These are phyloP conservation scores for Microcyclospora pomicola DNA, from an alignment of 2,329 filamentous ascomycete species.

Conservation along the genomic window DNA sequence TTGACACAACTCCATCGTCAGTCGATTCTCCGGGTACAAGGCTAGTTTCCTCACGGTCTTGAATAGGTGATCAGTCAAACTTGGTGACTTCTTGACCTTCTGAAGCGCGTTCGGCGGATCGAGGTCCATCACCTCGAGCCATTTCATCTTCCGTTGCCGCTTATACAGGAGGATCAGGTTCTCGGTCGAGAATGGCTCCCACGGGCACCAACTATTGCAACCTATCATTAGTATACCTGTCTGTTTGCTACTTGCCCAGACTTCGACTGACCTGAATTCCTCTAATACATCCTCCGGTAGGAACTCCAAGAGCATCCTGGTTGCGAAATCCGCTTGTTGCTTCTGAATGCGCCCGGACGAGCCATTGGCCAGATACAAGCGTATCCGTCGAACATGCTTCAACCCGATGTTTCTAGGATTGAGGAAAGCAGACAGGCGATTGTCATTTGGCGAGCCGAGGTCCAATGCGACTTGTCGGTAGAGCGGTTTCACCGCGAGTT, in stretches of 20 bases:
- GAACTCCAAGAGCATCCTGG: slow-evolving; percentile 36
- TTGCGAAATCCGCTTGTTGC: slow-evolving; percentile 33
- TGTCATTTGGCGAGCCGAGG: slow-evolving; percentile 31
- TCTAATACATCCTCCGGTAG: slow-evolving; percentile 36
- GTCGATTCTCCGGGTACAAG: slow-evolving; percentile 33
- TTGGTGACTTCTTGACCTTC: slow-evolving; percentile 28
- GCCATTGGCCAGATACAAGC: slow-evolving; percentile 33
- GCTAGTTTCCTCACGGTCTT: slow-evolving; percentile 30
- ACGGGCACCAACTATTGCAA: slow-evolving; percentile 31
- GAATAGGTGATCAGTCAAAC: slow-evolving; percentile 27
- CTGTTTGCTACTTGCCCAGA: slow-evolving; percentile 1
- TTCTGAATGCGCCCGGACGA: slow-evolving; percentile 30
- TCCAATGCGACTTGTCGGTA: slow-evolving; percentile 35
- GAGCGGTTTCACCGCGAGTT: slow-evolving; percentile 32
- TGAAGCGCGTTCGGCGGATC: slow-evolving; percentile 27
- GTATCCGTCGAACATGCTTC: slow-evolving; percentile 31
- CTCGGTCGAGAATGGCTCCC: slow-evolving; percentile 34
- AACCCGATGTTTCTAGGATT: slow-evolving; percentile 35
- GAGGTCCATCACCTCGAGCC: slow-evolving; percentile 34
- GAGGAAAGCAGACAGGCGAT: slow-evolving; percentile 31
- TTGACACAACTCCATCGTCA: slow-evolving; percentile 31
- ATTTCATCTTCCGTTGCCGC: slow-evolving; percentile 36
- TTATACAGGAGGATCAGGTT: slow-evolving; percentile 35
- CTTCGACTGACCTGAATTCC: slow-evolving; percentile 27
- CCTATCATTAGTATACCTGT: slow-evolving; percentile 11